Percentiles rank a stretch among this genome's conserved stretches.
phyloP scores from a whole-genome alignment of 495 filamentous ascomycete genomes.

The Hypoxylon rickii region DNA sequence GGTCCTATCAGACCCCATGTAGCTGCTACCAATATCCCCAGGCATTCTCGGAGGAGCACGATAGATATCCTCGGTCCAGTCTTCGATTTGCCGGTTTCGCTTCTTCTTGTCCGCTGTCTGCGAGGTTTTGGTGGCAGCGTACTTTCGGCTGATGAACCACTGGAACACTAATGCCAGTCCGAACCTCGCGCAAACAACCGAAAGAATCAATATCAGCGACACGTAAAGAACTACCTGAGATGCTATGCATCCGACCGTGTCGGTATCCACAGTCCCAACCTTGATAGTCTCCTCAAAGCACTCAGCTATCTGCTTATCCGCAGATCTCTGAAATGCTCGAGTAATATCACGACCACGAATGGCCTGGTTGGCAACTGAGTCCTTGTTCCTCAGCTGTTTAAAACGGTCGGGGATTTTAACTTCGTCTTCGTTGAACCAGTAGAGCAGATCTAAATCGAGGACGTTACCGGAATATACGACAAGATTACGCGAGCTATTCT shows the following conservation, averaged over 20 bases:
- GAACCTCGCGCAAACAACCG: conserved; percentile 87
- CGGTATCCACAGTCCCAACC: conserved; percentile 93
- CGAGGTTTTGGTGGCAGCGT: conserved; percentile 77
- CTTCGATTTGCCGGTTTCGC: conserved; percentile 92
- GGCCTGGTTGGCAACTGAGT: conserved; percentile 61
- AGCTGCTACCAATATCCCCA: conserved; percentile 65
- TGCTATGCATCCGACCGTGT: conserved; percentile 96
- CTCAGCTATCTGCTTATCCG: conserved; percentile 78
- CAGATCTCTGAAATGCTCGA: conserved; percentile 74
- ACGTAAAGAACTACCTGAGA: conserved; percentile 97
- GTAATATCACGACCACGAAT: conserved; percentile 91
- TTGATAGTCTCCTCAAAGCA: conserved; percentile 93
- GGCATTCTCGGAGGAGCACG: conserved; percentile 79
- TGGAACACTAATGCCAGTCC: conserved; percentile 88
- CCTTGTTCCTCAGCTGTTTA: conserved; percentile 68
- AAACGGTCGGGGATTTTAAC: conserved; percentile 81
- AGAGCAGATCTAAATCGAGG: conserved; percentile 85
- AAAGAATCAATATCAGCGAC: conserved; percentile 88
- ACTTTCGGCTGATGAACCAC: conserved; percentile 87
- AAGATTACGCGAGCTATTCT: conserved; percentile 84
- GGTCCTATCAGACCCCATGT: conserved; percentile 62
- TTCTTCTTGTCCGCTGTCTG: conserved; percentile 71
- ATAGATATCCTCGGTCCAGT: conserved; percentile 98
- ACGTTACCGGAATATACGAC: conserved; percentile 94
- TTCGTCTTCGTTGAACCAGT: conserved; percentile 86